These are phyloP conservation scores for Draba incana DNA, from an alignment of 345 rosid species.

Conservation along the genomic window DNA sequence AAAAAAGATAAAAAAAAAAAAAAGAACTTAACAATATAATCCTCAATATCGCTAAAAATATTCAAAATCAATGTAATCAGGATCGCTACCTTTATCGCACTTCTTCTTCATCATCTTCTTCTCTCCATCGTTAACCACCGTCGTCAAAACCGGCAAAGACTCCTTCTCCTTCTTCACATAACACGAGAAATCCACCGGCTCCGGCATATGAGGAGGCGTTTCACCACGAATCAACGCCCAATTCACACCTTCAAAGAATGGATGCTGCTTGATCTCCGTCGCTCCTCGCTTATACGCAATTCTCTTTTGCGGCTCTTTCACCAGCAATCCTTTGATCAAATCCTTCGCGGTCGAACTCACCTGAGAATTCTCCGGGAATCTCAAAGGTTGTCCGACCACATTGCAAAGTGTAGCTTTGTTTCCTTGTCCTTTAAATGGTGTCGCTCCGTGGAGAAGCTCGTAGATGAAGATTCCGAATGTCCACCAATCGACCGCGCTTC, in stretches of 20 bases:
- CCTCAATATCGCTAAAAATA: slow-evolving; percentile 21
- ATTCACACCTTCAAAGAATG: slow-evolving; percentile 62
- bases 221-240: slow-evolving; percentile 56
- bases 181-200: slow-evolving; percentile 39
- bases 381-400: slow-evolving; percentile 58
- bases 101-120: slow-evolving; percentile 13
- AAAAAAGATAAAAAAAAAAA: too few relatives aligned
- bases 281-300: slow-evolving; percentile 64
- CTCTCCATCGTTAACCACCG: not conserved
- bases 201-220: slow-evolving; percentile 40
- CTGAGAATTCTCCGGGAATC: slow-evolving; percentile 56
- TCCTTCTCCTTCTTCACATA: slow-evolving; percentile 27
- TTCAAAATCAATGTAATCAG: slow-evolving; percentile 43
- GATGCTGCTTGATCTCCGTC: slow-evolving; percentile 71
- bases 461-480: slow-evolving; percentile 63
- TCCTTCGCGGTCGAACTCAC: slow-evolving; percentile 56
- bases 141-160: slow-evolving; percentile 10
- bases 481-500: slow-evolving; percentile 84
- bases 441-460: slow-evolving; percentile 59
- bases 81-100: slow-evolving; percentile 30
- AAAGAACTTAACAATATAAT: not conserved
- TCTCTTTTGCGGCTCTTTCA: slow-evolving; percentile 62
- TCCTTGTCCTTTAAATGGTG: slow-evolving; percentile 66
- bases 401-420: slow-evolving; percentile 57
- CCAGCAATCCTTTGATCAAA: slow-evolving; percentile 56